These are phyloP conservation scores for Debaryomyces prosopidis DNA, from an alignment of 805 yeast genomes.

Conservation along the genomic window DNA sequence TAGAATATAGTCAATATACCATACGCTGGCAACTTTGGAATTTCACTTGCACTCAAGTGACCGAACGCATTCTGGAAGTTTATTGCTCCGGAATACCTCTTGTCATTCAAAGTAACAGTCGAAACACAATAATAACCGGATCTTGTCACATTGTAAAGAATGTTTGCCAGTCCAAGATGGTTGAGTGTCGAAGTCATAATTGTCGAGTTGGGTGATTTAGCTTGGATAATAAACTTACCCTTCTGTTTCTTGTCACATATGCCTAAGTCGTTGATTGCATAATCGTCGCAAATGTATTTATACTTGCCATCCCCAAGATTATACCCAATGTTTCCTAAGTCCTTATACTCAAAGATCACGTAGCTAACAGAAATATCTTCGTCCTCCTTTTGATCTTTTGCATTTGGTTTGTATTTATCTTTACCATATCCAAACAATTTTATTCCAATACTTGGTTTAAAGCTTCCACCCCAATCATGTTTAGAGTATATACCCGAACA, in stretches of 20 bases:
- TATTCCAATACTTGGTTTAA: slow-evolving; percentile 42
- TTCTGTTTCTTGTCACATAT: slow-evolving; percentile 54
- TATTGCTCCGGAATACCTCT: slow-evolving; percentile 61
- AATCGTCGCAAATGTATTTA: slow-evolving; percentile 71
- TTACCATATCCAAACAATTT: slow-evolving; percentile 27
- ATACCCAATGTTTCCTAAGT: slow-evolving; percentile 67
- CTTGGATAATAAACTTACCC: slow-evolving; percentile 62
- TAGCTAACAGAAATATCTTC: slow-evolving; percentile 55
- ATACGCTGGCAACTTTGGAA: slow-evolving; percentile 86
- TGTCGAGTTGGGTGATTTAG: slow-evolving; percentile 48
- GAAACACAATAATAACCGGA: slow-evolving; percentile 95
- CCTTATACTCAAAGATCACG: slow-evolving; percentile 82
- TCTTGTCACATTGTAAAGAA: slow-evolving; percentile 61
- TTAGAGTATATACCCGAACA: slow-evolving; percentile 91
- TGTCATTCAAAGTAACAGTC: slow-evolving; percentile 48
- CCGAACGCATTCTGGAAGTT: slow-evolving; percentile 94
- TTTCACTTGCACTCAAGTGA: slow-evolving; percentile 82
- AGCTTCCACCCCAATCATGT: slow-evolving; percentile 82
- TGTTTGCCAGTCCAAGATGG: slow-evolving; percentile 57
- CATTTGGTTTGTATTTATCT: slow-evolving; percentile 27
- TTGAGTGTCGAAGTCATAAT: slow-evolving; percentile 58
- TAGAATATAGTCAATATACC: slow-evolving; percentile 84
- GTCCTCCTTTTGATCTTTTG: slow-evolving; percentile 21
- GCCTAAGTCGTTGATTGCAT: slow-evolving; percentile 49
- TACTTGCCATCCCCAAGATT: slow-evolving; percentile 38